phyloP scores from a whole-genome alignment of 106 monocot species.

The Alisma plantagoaquatica region DNA sequence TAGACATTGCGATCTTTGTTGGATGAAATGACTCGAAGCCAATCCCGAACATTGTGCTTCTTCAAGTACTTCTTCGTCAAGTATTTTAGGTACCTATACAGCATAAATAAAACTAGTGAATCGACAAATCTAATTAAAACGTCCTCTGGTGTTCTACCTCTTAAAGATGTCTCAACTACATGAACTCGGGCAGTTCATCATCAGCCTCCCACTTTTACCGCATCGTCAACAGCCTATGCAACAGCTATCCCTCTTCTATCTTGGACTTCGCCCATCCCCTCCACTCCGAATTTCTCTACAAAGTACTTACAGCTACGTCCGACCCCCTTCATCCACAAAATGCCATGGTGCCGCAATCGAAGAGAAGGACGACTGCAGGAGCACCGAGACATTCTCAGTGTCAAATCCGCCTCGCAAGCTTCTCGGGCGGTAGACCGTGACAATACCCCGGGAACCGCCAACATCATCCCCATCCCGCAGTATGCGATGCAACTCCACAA shows the following conservation, averaged over 20 bases:
- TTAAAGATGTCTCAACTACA: not conserved
- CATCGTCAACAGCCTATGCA: too few species aligned
- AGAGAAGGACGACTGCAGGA: slow-evolving; percentile 53
- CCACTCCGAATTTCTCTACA: not conserved
- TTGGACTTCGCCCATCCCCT: not conserved
- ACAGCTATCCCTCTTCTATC: too few species aligned
- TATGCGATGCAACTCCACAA: slow-evolving; percentile 67
- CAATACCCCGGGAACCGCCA: slow-evolving; percentile 42
- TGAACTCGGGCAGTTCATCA: too few species aligned
- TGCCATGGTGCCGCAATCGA: slow-evolving; percentile 38
- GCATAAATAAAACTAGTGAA: not conserved
- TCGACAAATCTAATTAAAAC: too few species aligned
- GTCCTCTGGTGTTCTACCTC: too few species aligned
- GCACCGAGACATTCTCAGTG: slow-evolving; percentile 58
- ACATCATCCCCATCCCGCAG: slow-evolving; percentile 64
- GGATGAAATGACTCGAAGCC: slow-evolving; percentile 23
- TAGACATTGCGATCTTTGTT: slow-evolving; percentile 22
- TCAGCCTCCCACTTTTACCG: too few species aligned
- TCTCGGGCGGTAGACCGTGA: slow-evolving; percentile 44
- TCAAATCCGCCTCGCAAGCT: too few species aligned
- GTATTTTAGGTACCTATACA: slow-evolving; percentile 18
- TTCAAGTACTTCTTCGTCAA: slow-evolving; percentile 27
- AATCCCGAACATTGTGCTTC: slow-evolving; percentile 26
- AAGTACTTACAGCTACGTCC: not conserved
- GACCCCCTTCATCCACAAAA: not conserved